A percentile compares a stretch with the other conserved stretches of the same genome.
These are phyloP conservation scores for Globisporangium rhizosaccharum DNA, from an alignment of 352 stramenopile genomes.

Conservation along the genomic window DNA sequence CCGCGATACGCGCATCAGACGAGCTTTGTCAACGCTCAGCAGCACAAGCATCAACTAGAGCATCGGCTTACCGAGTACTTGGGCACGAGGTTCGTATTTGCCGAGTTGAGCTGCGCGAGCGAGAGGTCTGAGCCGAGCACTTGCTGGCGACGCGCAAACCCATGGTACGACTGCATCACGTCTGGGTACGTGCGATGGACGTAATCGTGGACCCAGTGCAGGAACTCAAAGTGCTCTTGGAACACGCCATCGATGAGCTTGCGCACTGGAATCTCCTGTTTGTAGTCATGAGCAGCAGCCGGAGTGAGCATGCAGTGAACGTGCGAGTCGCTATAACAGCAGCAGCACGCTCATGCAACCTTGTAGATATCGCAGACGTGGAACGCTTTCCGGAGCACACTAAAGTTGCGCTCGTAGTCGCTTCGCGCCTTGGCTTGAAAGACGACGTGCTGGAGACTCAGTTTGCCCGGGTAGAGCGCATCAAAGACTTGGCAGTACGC, in stretches of 20 bases:
- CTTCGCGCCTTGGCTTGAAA: conserved; percentile 44
- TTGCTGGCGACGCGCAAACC: conserved; percentile 50
- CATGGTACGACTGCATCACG: conserved; percentile 44
- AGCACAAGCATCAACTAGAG: not conserved
- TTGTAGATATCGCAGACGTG: conserved; percentile 60
- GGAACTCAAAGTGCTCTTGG: conserved; percentile 79
- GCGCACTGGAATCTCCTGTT: conserved; percentile 54
- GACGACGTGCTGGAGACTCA: conserved; percentile 47
- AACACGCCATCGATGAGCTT: conserved; percentile 70
- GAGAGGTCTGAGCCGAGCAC: conserved; percentile 26
- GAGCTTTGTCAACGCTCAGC: not conserved
- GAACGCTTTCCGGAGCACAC: conserved; percentile 46
- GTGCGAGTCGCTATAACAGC: not conserved
- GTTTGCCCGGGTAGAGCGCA: conserved; percentile 62
- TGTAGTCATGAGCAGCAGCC: not conserved
- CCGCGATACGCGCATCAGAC: not conserved
- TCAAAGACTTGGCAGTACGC: conserved; percentile 78
- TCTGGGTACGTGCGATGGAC: conserved; percentile 68
- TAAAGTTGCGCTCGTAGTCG: conserved; percentile 67
- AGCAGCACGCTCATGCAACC: conserved; percentile 14
- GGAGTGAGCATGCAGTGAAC: not conserved
- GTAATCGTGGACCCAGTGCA: conserved; percentile 80
- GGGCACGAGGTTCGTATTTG: conserved; percentile 59
- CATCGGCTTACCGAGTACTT: conserved; percentile 36
- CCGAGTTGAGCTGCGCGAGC: conserved; percentile 20